Evolutionary conservation across 345 rosid species (phyloP).

Genomic region (Gossypium australe): DNA sequence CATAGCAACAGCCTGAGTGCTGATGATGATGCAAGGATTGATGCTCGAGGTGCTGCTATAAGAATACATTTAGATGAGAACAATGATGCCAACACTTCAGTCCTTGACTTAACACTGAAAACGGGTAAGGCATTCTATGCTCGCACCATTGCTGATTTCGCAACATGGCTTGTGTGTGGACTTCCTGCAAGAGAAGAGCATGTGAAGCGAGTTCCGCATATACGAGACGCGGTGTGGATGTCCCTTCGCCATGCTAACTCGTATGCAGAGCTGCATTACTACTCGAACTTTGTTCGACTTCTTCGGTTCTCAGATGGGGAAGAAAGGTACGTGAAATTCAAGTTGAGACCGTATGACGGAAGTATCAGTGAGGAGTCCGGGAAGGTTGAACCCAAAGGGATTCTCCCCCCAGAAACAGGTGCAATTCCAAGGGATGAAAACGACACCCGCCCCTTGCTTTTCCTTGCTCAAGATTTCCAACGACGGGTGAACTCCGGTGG

Average conservation of each 20-base stretch:
- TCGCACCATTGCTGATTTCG: slow-evolving; percentile 54
- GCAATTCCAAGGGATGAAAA: slow-evolving; percentile 52
- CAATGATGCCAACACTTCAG: slow-evolving; percentile 13
- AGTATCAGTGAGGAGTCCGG: slow-evolving; percentile 46
- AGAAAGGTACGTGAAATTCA: slow-evolving; percentile 63
- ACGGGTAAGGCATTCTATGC: slow-evolving; percentile 69
- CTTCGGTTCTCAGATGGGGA: slow-evolving; percentile 49
- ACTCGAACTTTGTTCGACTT: slow-evolving; percentile 55
- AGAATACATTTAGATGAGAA: slow-evolving; percentile 38
- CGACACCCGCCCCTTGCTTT: slow-evolving; percentile 49
- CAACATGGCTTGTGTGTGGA: slow-evolving; percentile 68
- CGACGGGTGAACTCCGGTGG: slow-evolving; percentile 37
- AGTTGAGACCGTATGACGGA: slow-evolving; percentile 44
- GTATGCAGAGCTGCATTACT: slow-evolving; percentile 48
- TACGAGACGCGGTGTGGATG: slow-evolving; percentile 60
- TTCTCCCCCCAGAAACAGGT: slow-evolving; percentile 79
- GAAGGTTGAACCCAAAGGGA: slow-evolving; percentile 52
- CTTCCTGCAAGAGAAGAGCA: slow-evolving; percentile 59
- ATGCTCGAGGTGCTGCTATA: slow-evolving; percentile 57
- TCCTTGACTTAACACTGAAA: slow-evolving; percentile 60
- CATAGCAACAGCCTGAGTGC: slow-evolving; percentile 71
- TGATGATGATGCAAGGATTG: slow-evolving; percentile 69
- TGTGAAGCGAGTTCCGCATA: slow-evolving; percentile 47
- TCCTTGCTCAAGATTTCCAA: slow-evolving; percentile 60
- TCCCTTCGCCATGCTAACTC: slow-evolving; percentile 49